phyloP scores from a whole-genome alignment of 2,329 filamentous ascomycete genomes.

The Colletotrichum incanum region DNA sequence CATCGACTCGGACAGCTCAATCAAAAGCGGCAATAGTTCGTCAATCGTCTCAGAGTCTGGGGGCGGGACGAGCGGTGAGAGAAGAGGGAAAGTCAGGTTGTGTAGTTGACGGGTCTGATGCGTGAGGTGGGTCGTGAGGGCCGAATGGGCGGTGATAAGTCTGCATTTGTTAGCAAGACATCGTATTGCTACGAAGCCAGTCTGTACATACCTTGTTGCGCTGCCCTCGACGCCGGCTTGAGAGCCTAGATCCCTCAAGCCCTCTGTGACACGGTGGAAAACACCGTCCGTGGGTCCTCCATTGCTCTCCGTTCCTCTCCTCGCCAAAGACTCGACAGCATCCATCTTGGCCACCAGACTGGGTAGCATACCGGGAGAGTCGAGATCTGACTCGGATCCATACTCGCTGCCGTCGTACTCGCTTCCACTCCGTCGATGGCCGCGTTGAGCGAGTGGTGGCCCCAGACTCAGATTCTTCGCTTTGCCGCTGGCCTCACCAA shows the following conservation, averaged over 20 bases:
- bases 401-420: constrained; percentile 83
- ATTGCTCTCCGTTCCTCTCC: constrained; percentile 76
- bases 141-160: constrained; percentile 82
- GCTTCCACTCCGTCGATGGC: constrained; percentile 68
- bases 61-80: constrained; percentile 77
- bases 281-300: constrained; percentile 77
- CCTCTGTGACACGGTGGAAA: constrained; percentile 77
- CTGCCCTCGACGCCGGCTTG: constrained; percentile 81
- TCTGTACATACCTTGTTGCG: constrained; percentile 73
- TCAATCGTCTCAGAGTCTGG: constrained; percentile 78
- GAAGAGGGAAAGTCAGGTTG: constrained; percentile 78
- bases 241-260: constrained; percentile 80
- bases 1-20: constrained; percentile 76
- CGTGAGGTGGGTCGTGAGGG: constrained; percentile 80
- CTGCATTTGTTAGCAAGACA: constrained; percentile 57
- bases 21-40: constrained; percentile 77
- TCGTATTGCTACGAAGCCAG: constrained; percentile 2
- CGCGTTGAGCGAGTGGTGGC: constrained; percentile 59
- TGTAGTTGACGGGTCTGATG: constrained; percentile 85
- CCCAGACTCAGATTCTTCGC: constrained; percentile 60
- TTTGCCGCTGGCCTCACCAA: constrained; percentile 45
- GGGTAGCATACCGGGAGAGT: constrained; percentile 77
- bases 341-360: constrained; percentile 80
- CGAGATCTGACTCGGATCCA: constrained; percentile 80
- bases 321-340: constrained; percentile 79